Base-by-base conservation (phyloP, 768 basidiomycete genomes). In the Collybia sordida region DNA sequence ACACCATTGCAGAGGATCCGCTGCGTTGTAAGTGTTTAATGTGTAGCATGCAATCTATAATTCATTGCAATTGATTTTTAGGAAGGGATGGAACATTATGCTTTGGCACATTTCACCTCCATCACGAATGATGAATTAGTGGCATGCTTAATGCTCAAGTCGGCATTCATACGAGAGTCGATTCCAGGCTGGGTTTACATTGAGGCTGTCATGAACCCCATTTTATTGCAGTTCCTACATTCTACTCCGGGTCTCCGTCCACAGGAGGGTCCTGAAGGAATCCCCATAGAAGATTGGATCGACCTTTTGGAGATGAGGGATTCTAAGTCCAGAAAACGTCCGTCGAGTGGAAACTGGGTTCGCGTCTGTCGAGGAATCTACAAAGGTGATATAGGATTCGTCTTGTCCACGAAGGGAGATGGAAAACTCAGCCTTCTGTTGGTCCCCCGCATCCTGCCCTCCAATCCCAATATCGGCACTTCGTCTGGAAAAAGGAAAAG, bases 331-430 rank as follows among this genome's bases (percentile, higher is more conserved):
- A n/a, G n/a, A n/a, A n/a, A n/a, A n/a, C n/a, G n/a, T n/a, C n/a
- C n/a, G n/a, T n/a, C n/a, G n/a, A n/a, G n/a, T n/a, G 45, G 45
- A 38, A 22, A 22, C 35, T 47, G 45, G 45, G 45, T 47, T 35
- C 27, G 23, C 1, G 24, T 47, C 23, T 9, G 34, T 24, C 45
- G 15, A 25, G 37, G 34, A 24, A 25, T 38, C 24, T 47, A 47
- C 37, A 47, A 47, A 47, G 45, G 45, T 6, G 45, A 46, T n/a
- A 34, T 46, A 37, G 45, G 45, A 15, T 46, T 27, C 14, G 43
- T 45, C 21, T 14, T 27, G 25, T 12, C 34, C 7, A 21, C 15
- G 5, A 21, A 45, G 24, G 34, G 19, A 21, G 14, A 27, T 15
- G 41, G 23, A 28, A 2, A 17, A 35, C 15, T 42, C 40, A 42